phyloP scores from a whole-genome alignment of 176 grass and related monocot species.

The Poa annua region DNA sequence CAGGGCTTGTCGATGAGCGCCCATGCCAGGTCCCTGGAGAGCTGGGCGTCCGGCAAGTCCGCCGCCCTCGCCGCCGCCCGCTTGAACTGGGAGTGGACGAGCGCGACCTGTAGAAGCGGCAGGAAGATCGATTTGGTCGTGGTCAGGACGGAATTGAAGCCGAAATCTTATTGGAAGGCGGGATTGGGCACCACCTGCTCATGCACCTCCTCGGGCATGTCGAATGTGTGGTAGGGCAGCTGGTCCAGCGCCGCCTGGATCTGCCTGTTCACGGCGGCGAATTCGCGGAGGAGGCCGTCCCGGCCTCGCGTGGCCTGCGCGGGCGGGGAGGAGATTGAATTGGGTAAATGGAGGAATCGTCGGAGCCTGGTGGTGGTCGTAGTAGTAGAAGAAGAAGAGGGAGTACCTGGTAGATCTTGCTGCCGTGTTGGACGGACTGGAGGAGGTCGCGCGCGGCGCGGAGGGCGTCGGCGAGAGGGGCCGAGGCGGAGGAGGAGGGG shows the following conservation, averaged over 20 bases:
- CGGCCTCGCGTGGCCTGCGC: conserved; percentile 59
- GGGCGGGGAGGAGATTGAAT: background rate
- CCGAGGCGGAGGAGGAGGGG: background rate
- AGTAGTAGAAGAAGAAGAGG: background rate
- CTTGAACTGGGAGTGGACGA: conserved; percentile 82
- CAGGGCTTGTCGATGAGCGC: conserved; percentile 46
- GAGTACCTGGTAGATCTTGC: conserved; percentile 86
- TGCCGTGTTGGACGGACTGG: conserved; percentile 65
- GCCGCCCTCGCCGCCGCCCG: conserved; percentile 54
- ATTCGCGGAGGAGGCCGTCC: conserved; percentile 47
- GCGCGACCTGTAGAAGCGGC: conserved; percentile 56
- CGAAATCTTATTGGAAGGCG: background rate
- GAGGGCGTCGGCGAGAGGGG: conserved; percentile 53
- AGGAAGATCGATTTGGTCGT: no score
- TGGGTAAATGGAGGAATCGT: background rate
- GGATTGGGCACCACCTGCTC: conserved; percentile 62
- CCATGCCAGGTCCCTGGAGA: conserved; percentile 58
- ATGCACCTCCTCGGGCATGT: conserved; percentile 79
- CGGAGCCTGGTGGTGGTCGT: background rate
- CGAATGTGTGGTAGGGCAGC: conserved; percentile 60
- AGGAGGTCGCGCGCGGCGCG: conserved; percentile 65
- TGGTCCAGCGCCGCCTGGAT: conserved; percentile 64
- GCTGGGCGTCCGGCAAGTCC: conserved; percentile 55
- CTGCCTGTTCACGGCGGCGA: conserved; percentile 57
- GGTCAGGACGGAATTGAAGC: no score